Conservation (phyloP, 2,329 filamentous ascomycete species). For the Elsinoe fawcettii region DNA sequence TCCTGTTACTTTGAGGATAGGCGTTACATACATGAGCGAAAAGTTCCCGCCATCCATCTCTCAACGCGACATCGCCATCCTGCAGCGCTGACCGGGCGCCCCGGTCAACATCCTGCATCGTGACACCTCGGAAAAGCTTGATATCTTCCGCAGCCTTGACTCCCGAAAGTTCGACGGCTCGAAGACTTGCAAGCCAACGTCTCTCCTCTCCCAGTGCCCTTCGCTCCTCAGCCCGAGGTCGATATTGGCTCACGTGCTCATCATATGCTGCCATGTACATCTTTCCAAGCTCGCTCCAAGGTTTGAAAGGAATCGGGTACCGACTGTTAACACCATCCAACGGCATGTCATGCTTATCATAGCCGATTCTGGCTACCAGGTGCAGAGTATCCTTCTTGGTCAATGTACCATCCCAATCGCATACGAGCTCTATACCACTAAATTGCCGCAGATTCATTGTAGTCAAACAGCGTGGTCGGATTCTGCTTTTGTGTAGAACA, state of each 20-base stretch:
- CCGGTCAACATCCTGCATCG: conserved; percentile 24
- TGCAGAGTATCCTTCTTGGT: conserved; percentile 39
- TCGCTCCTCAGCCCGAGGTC: conserved; percentile 25
- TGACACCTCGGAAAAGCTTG: conserved; percentile 35
- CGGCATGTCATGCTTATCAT: conserved; percentile 4
- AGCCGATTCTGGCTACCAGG: conserved; percentile 34
- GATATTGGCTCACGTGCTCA: conserved; percentile 27
- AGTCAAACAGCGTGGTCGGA: background rate
- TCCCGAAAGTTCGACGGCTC: conserved; percentile 35
- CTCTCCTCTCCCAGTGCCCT: conserved; percentile 31
- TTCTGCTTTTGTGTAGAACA: background rate
- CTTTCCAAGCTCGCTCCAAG: conserved; percentile 34
- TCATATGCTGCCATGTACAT: conserved; percentile 37
- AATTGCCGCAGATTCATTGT: background rate
- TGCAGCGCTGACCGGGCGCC: conserved; percentile 26
- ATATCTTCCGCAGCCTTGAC: conserved; percentile 33
- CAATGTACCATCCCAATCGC: conserved; percentile 44
- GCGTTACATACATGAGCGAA: conserved; percentile 17
- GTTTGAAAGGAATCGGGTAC: conserved; percentile 12
- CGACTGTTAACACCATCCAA: background rate
- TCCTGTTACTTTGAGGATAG: background rate
- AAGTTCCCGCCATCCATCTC: conserved; percentile 32
- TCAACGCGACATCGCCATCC: conserved; percentile 29
- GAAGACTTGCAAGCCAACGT: conserved; percentile 31
- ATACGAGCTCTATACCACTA: conserved; percentile 30